Base-by-base conservation (phyloP, 768 basidiomycete genomes). In the Galerina marginata region DNA sequence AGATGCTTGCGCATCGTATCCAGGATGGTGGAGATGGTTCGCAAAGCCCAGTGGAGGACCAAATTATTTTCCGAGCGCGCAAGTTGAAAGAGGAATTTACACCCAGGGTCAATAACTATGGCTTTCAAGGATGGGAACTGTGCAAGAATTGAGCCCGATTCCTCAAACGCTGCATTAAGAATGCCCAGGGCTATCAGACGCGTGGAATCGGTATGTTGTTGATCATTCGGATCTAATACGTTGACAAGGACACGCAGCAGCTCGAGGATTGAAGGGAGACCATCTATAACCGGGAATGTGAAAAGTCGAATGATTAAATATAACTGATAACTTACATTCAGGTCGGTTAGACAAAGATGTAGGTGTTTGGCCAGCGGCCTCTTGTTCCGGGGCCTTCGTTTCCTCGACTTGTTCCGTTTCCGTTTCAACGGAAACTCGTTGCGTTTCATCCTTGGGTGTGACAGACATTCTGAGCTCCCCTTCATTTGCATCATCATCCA, bases 61-160 rank as follows among this genome's bases (percentile, higher is more conserved):
- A 83, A 81, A 9, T 85, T 83, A 59, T 93, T 92, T 63, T 97
- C 95, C 2, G 95, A 95, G 38, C 96, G 87, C 20, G 95, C 95
- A 38, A 99, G 86, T 76, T 97, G 96, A 82, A 99, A 98, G 36
- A 99, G 86, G 70, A 91, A 95, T 77, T 96, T 96, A 83, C 96
- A 99, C 0, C 93, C 95, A 49, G 90, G 83, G 70, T 99, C 96
- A 12, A 92, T 76, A 37, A 98, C 80, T 56, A 98, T 86, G 26
- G 82, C 79, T 51, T 87, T 79, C 37, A 99, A 78, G 6, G 92
- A 93, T 6, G 91, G 86, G 73, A 91, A 98, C 26, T 84, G 78
- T 25, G 88, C 86, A 56, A 99, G 86, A 43, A 82, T 84, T 6
- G 82, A 72, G 6, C 95, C 96, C 16, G 93, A 86, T 53, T 89